Base-by-base conservation (phyloP, 2,329 filamentous ascomycete species). In the Botrytis fragariae region DNA sequence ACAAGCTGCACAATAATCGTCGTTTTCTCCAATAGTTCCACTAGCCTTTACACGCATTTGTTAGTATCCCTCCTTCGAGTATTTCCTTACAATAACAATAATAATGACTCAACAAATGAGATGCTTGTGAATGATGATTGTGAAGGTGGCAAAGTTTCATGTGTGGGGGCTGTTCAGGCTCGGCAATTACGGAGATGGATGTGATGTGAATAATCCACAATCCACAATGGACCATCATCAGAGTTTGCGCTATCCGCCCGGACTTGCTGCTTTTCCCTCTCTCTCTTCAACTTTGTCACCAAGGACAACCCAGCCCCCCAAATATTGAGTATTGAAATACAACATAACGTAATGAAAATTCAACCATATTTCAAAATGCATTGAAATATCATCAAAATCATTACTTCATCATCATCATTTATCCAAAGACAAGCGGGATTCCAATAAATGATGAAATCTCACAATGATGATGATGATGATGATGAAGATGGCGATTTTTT, bases 1-100 rank as follows among this genome's bases (percentile, higher is more conserved):
- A 84, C 96, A 99, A 63, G 94, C 90, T 75, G 91, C 91, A 84
- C 95, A 99, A 80, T 92, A 92, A 82, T 98, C 95, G 82, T 96
- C 93, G 82, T 97, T 97, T 75, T 97, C 92, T 77, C 89, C 85
- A 86, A 88, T 81, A 71, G 44, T 81, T 77, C 88, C 85, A 86
- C 88, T 81, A 72, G 44, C 81, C 72, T 73, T 60, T 71, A 59
- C 67, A 76, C 74, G 71, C 72, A 77, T 75, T 65, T 74, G 78
- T 80, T 73, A 81, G 79, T 72, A 74, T 74, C n/a, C 48, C 39
- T 48, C 14, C n/a, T 57, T 9, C 14, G 7, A 57, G 51, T 29
- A 59, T 67, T 45, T 73, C 57, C 44, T 25, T 54, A n/a, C 32
- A 20, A 18, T 39, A 45, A 32, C 37, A 42, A 45, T 71, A 51